A percentile compares a stretch with the other conserved stretches of the same genome.
Conservation (phyloP, 2,329 filamentous ascomycete species). For the Mycogone perniciosa region DNA sequence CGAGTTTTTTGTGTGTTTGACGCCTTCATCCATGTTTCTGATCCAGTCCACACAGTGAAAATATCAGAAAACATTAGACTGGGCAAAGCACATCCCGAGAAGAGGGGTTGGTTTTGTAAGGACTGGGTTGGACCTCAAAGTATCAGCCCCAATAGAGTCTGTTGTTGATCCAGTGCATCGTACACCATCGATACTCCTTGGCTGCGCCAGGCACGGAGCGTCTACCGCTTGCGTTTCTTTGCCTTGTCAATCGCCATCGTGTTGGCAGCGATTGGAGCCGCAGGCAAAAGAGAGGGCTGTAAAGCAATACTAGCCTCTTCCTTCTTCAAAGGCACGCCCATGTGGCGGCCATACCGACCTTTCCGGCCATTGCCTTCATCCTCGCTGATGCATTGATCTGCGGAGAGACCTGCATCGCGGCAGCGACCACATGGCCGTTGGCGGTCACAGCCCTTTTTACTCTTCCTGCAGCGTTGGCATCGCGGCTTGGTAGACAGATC, state of each 20-base stretch:
- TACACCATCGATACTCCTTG: not conserved
- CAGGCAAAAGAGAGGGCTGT: conserved; percentile 35
- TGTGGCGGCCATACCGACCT: conserved; percentile 75
- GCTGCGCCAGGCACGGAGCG: not conserved
- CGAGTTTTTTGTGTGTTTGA: not conserved
- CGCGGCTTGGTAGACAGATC: conserved; percentile 93
- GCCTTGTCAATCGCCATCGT: conserved; percentile 41
- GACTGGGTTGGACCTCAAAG: not conserved
- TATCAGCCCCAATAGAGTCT: not conserved
- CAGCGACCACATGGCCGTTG: conserved; percentile 93
- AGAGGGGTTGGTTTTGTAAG: conserved; percentile 1
- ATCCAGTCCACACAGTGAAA: not conserved
- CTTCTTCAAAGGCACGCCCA: conserved; percentile 59
- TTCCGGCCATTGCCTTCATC: conserved; percentile 97
- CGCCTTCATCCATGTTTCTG: not conserved
- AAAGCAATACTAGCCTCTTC: conserved; percentile 40
- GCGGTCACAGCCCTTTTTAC: conserved; percentile 97
- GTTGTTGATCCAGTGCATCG: conserved; percentile 3
- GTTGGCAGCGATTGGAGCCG: conserved; percentile 35
- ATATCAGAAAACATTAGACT: not conserved
- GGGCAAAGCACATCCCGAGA: not conserved
- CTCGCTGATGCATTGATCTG: conserved; percentile 93
- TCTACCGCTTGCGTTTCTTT: conserved; percentile 57
- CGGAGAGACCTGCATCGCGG: conserved; percentile 88
- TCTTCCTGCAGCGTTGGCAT: conserved; percentile 97